Evolutionary conservation across 139 green algal species (phyloP), one percentile per base, ranked within the genome.

Genomic region (Microglena sp.): DNA sequence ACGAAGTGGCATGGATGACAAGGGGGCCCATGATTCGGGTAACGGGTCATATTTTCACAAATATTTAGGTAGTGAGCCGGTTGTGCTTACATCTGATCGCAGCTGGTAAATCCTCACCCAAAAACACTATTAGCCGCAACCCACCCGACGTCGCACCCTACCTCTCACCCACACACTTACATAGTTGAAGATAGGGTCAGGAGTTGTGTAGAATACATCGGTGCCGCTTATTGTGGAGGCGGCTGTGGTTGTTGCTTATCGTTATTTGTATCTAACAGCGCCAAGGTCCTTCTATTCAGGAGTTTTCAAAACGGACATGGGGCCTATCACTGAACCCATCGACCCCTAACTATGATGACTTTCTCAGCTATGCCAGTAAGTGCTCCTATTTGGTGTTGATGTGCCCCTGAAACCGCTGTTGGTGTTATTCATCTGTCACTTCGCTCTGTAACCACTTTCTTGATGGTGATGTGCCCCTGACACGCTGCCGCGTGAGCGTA

Each of bases 151-250:
- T n/a, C n/a, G 36, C 55, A 27, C 22, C 8, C 26, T 7, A 7
- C 5, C 55, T 4, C n/a, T 43, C n/a, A 7, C 55, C 7, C 22
- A 5, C 15, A 34, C 55, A 62, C n/a, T 18, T 18, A 34, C 55
- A 62, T 29, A 50, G 40, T 55, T 86, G 4, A 72, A 60, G 6
- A 29, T 45, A 18, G 78, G 66, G 0, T 77, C 90, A 28, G 87
- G 87, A 11, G 87, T 96, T 27, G 46, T 82, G 5, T 81, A 95
- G 26, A 81, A 91, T n/a, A n/a, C n/a, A n/a, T n/a, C 63, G 84
- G 50, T 96, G 90, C 66, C 80, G 90, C 1, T n/a, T 96, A 95
- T 68, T 71, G 96, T 96, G 32, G 90, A 96, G 71, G 63, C 92
- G 62, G 46, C 83, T 1, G 86, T 83, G 4, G 96, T 89, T 62